Percentiles rank a stretch among this genome's conserved stretches.
phyloP scores from a whole-genome alignment of 2,329 filamentous ascomycete genomes.

The Exophiala alcalophila region DNA sequence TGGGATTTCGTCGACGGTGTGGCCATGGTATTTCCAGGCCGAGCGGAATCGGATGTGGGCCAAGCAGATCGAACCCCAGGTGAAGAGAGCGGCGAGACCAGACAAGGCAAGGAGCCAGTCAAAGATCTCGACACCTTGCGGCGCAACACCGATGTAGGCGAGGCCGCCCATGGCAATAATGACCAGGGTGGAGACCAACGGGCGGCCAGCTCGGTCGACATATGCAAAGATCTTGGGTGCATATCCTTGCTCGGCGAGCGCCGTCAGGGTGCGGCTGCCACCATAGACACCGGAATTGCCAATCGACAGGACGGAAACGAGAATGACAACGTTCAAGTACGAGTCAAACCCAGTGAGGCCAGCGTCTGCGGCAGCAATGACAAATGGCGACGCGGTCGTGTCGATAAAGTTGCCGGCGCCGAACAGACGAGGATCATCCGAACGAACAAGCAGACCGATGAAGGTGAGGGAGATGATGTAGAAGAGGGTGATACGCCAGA shows the following conservation, averaged over 20 bases:
- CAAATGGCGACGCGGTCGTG: constrained; percentile 58
- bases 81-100: constrained; percentile 61
- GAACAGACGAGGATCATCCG: constrained; percentile 40
- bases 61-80: constrained; percentile 64
- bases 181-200: constrained; percentile 39
- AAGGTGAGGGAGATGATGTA: constrained; percentile 48
- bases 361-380: constrained; percentile 61
- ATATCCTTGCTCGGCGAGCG: constrained; percentile 47
- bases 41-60: constrained; percentile 56
- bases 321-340: constrained; percentile 67
- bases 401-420: constrained; percentile 37
- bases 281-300: constrained; percentile 59
- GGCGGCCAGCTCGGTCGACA: constrained; percentile 46
- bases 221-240: constrained; percentile 46
- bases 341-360: constrained; percentile 60
- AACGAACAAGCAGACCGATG: constrained; percentile 45
- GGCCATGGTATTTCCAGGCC: constrained; percentile 54
- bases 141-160: constrained; percentile 40
- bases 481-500: constrained; percentile 51
- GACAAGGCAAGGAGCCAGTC: constrained; percentile 64
- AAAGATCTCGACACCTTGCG: constrained; percentile 53
- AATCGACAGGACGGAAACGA: constrained; percentile 58
- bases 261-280: constrained; percentile 56
- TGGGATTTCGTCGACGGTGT: constrained; percentile 71
- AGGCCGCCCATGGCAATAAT: constrained; percentile 41